Base-by-base conservation (phyloP, 192 early-diverging fungal genomes). In the Physocladia obscura region DNA sequence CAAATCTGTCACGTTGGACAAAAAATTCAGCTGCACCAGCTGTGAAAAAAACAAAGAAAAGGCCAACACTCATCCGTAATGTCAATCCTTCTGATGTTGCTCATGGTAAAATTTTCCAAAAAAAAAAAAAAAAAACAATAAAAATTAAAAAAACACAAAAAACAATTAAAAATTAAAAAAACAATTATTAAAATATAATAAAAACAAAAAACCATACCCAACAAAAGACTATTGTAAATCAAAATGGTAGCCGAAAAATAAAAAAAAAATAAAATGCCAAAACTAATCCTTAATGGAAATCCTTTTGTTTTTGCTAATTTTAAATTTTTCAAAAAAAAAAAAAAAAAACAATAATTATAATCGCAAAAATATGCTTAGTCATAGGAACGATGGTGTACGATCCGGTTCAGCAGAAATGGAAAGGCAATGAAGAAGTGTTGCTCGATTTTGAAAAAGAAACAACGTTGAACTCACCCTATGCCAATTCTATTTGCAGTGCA, bases 311-410 rank as follows among this genome's bases (percentile, higher is more conserved):
- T 40, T 35, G 5, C 1, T 62, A 13, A 21, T 57, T 62, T 6
- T 3, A 6, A 61, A 0, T n/a, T 48, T 34, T 21, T 49, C 13
- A 6, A 65, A 65, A 26, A 31, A 51, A 51, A 15, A 51, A 34
- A 13, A 15, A 57, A 24, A 31, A n/a, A n/a, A n/a, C n/a, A n/a
- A n/a, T n/a, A n/a, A n/a, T n/a, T n/a, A n/a, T n/a, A n/a, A n/a
- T 44, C 8, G n/a, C 40, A 44, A 44, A 44, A 13, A 13, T 44
- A 2, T 17, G 64, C 24, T 19, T 62, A 79, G 81, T 69, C 2
- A 68, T 82, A 11, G 79, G 82, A 24, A 69, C 57, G 19, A 84
- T 84, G 82, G 69, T 69, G 27, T 84, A 77, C 71, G 78, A 84
- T 51, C 78, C 78, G n/a, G 38, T 60, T 15, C 69, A 73, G 15